A percentile compares a stretch with the other conserved stretches of the same genome.
Evolutionary conservation across 441 rosid species (phyloP).

Genomic region (Capsella rubella): DNA sequence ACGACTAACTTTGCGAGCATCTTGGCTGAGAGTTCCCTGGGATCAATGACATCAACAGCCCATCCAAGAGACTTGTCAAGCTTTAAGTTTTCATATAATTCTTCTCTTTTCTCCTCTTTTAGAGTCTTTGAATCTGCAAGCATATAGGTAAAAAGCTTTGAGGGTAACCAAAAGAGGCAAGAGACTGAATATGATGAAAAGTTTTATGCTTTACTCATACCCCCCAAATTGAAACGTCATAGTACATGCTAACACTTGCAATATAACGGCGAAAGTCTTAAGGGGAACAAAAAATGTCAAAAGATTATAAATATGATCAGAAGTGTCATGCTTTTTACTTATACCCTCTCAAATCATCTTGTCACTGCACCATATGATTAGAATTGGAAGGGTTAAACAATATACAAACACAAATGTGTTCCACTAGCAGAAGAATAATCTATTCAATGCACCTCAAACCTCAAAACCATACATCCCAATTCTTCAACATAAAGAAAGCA

Average conservation of each 20-base stretch:
- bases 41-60: slow-evolving; percentile 96
- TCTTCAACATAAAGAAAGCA: neutral
- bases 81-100: slow-evolving; percentile 74
- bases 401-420: slow-evolving; percentile 5
- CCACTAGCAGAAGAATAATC: neutral
- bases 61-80: slow-evolving; percentile 82
- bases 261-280: no score
- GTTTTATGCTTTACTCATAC: slow-evolving; percentile 22
- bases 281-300: neutral
- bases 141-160: neutral
- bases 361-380: neutral
- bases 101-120: slow-evolving; percentile 92
- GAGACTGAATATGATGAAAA: neutral
- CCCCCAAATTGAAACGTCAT: slow-evolving; percentile 2
- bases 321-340: slow-evolving; percentile 24
- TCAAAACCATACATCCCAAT: neutral
- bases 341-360: neutral
- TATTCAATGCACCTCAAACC: neutral
- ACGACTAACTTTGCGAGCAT: slow-evolving; percentile 79
- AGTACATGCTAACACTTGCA: neutral
- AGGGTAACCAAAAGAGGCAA: neutral
- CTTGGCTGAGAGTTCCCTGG: slow-evolving; percentile 87
- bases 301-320: neutral
- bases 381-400: neutral
- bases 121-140: slow-evolving; percentile 84